These are phyloP conservation scores for Tephrocybe sp. DNA, from an alignment of 768 basidiomycete genomes.

Conservation along the genomic window DNA sequence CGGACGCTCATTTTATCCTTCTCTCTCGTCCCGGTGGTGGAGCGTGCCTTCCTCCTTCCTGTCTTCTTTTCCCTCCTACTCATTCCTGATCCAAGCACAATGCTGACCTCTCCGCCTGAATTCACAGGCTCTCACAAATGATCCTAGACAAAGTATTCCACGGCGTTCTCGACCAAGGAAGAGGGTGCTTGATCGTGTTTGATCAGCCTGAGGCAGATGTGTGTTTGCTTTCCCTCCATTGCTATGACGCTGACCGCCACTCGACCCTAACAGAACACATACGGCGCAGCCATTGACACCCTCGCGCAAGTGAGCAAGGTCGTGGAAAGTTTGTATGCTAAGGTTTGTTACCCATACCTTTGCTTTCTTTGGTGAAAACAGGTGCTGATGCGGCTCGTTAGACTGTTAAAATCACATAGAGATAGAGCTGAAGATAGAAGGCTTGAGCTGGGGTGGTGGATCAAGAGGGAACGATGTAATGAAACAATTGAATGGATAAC, in stretches of 20 bases:
- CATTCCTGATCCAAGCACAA: background rate
- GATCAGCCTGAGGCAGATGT: constrained; percentile 86
- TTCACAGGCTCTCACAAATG: constrained; percentile 88
- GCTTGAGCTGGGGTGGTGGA: too few species aligned
- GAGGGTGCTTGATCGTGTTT: constrained; percentile 90
- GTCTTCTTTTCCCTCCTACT: background rate
- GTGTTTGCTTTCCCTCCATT: constrained; percentile 28
- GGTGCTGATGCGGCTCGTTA: background rate
- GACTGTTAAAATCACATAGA: constrained; percentile 31
- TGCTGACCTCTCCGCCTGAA: background rate
- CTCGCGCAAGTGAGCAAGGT: constrained; percentile 90
- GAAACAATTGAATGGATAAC: too few species aligned
- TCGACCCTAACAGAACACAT: constrained; percentile 66
- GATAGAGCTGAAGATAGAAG: too few species aligned
- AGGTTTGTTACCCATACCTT: constrained; percentile 36
- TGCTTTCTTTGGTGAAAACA: background rate
- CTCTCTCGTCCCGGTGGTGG: too few species aligned
- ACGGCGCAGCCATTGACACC: constrained; percentile 87
- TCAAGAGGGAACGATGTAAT: too few species aligned
- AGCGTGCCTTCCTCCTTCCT: background rate
- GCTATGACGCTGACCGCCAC: background rate
- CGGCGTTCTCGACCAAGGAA: constrained; percentile 95
- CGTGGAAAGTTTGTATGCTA: constrained; percentile 91
- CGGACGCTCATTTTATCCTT: background rate
- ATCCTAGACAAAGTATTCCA: constrained; percentile 93